A percentile compares a stretch with the other conserved stretches of the same genome.
These are phyloP conservation scores for Fusarium miscanthi DNA, from an alignment of 2,329 filamentous ascomycete species.

Conservation along the genomic window DNA sequence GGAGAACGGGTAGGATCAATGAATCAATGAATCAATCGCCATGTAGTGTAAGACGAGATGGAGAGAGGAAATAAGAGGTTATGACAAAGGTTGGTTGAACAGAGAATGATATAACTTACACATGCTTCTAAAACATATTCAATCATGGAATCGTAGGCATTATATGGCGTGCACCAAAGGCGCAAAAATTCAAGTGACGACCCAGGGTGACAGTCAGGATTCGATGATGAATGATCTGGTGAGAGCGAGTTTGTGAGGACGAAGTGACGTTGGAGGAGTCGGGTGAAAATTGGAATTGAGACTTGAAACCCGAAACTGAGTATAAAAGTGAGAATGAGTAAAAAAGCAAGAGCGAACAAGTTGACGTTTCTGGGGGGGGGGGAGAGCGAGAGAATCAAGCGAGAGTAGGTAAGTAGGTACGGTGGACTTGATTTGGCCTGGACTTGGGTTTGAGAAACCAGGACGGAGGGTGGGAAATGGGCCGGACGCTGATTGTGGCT, in stretches of 20 bases:
- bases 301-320: background rate
- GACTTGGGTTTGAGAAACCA: conserved; percentile 8
- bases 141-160: conserved; percentile 49
- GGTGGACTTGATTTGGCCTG: conserved; percentile 19
- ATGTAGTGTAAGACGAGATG: background rate
- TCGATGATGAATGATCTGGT: background rate
- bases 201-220: conserved; percentile 28
- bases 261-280: conserved; percentile 31
- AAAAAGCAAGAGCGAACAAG: conserved; percentile 32
- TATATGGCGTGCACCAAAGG: conserved; percentile 48
- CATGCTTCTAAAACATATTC: conserved; percentile 57
- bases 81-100: background rate
- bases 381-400: conserved; percentile 41
- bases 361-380: conserved; percentile 26
- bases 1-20: conserved; percentile 15
- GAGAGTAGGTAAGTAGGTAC: conserved; percentile 27
- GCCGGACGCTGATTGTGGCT: conserved; percentile 32
- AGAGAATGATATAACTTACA: conserved; percentile 49
- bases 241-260: conserved; percentile 12
- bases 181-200: conserved; percentile 41
- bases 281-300: background rate
- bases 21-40: conserved; percentile 6
- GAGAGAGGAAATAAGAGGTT: background rate
- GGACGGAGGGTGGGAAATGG: conserved; percentile 33
- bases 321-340: conserved; percentile 23